phyloP scores from a whole-genome alignment of 2,329 filamentous ascomycete genomes.

The Fulvia fulva region DNA sequence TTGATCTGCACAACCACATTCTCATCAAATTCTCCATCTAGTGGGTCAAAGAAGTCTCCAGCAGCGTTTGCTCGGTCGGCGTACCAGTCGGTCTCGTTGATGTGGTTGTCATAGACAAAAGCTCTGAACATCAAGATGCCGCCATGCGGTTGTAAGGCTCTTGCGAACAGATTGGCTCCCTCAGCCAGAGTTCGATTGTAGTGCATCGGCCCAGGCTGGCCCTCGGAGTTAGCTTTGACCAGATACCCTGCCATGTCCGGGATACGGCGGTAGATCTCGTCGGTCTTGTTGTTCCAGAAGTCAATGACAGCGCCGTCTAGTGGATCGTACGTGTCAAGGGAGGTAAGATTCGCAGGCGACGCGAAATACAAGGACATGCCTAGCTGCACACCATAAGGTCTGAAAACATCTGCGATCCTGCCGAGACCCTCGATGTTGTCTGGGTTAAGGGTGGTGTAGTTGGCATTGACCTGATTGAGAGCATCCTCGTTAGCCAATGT shows the following conservation, averaged over 20 bases:
- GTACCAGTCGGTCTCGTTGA: conserved; percentile 59
- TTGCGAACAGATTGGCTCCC: conserved; percentile 66
- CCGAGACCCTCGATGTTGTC: conserved; percentile 59
- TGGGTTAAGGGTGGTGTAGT: conserved; percentile 53
- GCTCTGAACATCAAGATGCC: conserved; percentile 67
- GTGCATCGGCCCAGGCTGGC: conserved; percentile 64
- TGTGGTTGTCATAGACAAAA: conserved; percentile 61
- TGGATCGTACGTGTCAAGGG: conserved; percentile 61
- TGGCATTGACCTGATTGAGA: conserved; percentile 56
- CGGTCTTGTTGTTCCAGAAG: conserved; percentile 61
- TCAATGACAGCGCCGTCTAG: conserved; percentile 56
- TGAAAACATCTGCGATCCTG: conserved; percentile 60
- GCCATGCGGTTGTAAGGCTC: conserved; percentile 53
- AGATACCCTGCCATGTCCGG: conserved; percentile 67
- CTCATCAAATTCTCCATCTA: conserved; percentile 64
- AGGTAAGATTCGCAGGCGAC: conserved; percentile 55
- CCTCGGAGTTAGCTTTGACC: conserved; percentile 69
- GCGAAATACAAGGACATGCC: conserved; percentile 67
- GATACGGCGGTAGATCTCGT: conserved; percentile 56
- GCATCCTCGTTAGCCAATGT: neutral
- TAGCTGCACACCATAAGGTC: conserved; percentile 63
- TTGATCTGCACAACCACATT: conserved; percentile 72
- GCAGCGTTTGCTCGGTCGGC: conserved; percentile 67
- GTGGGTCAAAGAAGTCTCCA: conserved; percentile 60
- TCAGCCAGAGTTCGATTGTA: conserved; percentile 68